phyloP scores from a whole-genome alignment of 768 basidiomycete genomes.

The Lactarius hengduanensis region DNA sequence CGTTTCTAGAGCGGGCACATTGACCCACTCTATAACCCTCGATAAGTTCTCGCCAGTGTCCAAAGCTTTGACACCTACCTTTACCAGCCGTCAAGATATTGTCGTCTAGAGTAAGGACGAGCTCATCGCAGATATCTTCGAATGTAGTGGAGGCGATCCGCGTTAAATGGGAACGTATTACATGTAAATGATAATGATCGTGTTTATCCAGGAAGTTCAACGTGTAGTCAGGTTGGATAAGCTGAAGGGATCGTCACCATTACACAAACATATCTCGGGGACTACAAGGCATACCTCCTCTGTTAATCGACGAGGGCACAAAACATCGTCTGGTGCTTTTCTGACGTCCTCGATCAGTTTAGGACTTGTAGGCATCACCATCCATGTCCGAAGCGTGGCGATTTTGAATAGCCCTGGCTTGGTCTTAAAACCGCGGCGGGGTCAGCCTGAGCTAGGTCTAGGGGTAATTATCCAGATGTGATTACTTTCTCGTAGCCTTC shows the following conservation, averaged over 20 bases:
- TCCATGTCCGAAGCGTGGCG: no score
- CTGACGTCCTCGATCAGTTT: slow-evolving; percentile 50
- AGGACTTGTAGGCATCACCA: no score
- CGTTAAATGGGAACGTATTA: no score
- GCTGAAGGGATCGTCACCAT: slow-evolving; percentile 24
- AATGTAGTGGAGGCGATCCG: no score
- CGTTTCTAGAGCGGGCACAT: slow-evolving; percentile 27
- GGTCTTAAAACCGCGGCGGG: no score
- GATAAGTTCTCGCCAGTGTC: slow-evolving; percentile 30
- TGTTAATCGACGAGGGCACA: slow-evolving; percentile 36
- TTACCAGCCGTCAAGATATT: slow-evolving; percentile 34
- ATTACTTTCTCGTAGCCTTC: no score
- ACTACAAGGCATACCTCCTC: no score
- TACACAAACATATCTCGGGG: no score
- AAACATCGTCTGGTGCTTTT: slow-evolving; percentile 45
- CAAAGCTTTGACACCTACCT: not conserved
- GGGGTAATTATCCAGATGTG: no score
- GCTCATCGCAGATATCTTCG: slow-evolving; percentile 32
- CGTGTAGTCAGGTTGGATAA: slow-evolving; percentile 40
- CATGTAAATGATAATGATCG: no score
- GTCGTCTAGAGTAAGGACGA: slow-evolving; percentile 32
- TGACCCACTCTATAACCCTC: slow-evolving; percentile 31
- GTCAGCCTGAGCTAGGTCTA: no score
- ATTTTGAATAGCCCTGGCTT: no score
- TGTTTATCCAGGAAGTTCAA: slow-evolving; percentile 29